Evolutionary conservation across 2,329 filamentous ascomycete genomes (phyloP).

Genomic region (Fusarium subglutinans): DNA sequence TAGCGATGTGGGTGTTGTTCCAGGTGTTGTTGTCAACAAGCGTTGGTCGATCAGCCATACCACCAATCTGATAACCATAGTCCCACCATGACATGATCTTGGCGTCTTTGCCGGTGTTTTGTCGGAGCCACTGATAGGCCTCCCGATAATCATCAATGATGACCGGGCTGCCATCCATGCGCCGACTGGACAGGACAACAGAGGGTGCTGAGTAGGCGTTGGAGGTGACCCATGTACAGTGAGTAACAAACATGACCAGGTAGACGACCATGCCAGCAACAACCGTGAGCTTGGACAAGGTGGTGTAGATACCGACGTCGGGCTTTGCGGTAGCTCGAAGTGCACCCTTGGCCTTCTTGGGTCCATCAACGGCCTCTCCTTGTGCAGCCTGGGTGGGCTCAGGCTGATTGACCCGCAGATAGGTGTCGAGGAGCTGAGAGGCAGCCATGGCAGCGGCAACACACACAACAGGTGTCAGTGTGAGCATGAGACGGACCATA

Average conservation of each 20-base stretch:
- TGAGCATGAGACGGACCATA: constrained; percentile 99
- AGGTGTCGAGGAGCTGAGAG: constrained; percentile 89
- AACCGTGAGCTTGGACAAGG: constrained; percentile 81
- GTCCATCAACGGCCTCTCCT: constrained; percentile 56
- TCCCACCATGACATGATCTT: constrained; percentile 99
- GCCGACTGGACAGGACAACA: constrained; percentile 89
- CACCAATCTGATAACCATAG: constrained; percentile 99
- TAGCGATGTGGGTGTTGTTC: constrained; percentile 99
- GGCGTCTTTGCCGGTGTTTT: constrained; percentile 93
- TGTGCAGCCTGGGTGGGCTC: constrained; percentile 55
- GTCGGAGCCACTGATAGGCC: constrained; percentile 98
- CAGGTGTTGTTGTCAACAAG: constrained; percentile 99
- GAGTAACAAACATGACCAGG: constrained; percentile 90
- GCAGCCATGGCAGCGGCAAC: constrained; percentile 89
- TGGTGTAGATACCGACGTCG: constrained; percentile 83
- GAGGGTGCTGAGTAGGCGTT: constrained; percentile 99
- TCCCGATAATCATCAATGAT: constrained; percentile 99
- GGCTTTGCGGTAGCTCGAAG: constrained; percentile 78
- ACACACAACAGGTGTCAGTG: constrained; percentile 94
- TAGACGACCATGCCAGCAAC: constrained; percentile 79
- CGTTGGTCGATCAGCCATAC: constrained; percentile 97
- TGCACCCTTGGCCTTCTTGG: constrained; percentile 64
- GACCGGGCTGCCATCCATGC: constrained; percentile 95
- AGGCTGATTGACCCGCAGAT: constrained; percentile 74
- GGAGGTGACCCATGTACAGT: constrained; percentile 99